phyloP scores from a whole-genome alignment of 163 green algal species.

The Chloromonas sp. region DNA sequence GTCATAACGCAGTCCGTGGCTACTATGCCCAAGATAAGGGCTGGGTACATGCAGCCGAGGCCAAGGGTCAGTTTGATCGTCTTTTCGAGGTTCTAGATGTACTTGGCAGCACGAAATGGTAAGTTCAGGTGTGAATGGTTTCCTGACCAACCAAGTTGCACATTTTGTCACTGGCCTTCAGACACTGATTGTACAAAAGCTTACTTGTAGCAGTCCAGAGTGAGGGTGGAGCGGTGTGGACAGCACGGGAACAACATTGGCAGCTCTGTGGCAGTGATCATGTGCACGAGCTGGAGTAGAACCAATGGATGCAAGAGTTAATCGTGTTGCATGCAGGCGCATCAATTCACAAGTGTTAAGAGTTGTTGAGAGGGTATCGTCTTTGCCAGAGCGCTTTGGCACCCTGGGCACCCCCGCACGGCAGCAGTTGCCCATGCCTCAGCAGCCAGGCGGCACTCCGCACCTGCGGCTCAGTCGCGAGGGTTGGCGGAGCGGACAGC shows the following conservation, averaged over 20 bases:
- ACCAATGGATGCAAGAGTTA: neutral
- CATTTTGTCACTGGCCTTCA: neutral
- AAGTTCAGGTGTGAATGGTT: neutral
- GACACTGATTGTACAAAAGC: too few species aligned
- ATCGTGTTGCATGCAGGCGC: neutral
- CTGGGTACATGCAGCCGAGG: neutral
- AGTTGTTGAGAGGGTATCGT: neutral
- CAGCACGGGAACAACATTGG: too few species aligned
- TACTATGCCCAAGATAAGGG: neutral
- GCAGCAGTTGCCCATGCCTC: neutral
- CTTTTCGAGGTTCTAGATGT: neutral
- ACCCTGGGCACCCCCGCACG: neutral
- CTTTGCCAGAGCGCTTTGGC: neutral
- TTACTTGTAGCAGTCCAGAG: too few species aligned
- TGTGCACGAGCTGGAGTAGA: neutral
- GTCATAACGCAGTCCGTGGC: neutral
- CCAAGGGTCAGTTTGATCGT: neutral
- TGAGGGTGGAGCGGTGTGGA: too few species aligned
- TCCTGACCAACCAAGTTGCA: neutral
- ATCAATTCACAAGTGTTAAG: neutral
- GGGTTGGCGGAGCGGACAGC: slow-evolving; percentile 21
- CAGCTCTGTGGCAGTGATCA: neutral
- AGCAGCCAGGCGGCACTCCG: slow-evolving; percentile 9
- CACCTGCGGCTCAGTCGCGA: slow-evolving; percentile 28
- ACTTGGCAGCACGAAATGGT: neutral